Percentiles rank a stretch among this genome's conserved stretches.
Evolutionary conservation across 768 basidiomycete genomes (phyloP).

Genomic region (Lactarius vividus): DNA sequence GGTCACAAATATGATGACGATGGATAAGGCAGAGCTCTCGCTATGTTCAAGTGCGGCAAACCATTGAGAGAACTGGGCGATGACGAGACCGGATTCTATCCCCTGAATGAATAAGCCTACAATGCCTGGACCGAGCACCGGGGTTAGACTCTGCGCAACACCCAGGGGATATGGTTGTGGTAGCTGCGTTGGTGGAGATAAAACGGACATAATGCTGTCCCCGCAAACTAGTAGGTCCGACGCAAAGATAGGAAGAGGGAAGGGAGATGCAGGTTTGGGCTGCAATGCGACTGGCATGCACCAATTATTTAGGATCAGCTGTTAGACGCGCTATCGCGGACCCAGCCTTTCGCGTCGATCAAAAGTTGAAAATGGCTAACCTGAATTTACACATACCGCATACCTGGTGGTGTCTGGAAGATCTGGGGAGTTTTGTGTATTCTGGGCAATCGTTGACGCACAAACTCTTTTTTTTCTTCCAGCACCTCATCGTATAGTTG

Average conservation of each 20-base stretch:
- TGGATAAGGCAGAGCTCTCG: too few species aligned
- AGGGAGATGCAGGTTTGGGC: background rate
- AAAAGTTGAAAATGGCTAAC: too few species aligned
- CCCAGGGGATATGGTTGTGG: too few species aligned
- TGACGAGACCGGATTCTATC: too few species aligned
- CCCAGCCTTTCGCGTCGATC: too few species aligned
- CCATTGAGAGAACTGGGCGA: too few species aligned
- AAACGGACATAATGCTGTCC: slow-evolving; percentile 2
- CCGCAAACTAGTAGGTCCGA: background rate
- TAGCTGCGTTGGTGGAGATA: background rate
- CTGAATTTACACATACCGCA: too few species aligned
- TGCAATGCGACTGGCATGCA: background rate
- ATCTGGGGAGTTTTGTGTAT: background rate
- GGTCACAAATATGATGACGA: too few species aligned
- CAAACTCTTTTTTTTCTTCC: background rate
- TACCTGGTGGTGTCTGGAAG: background rate
- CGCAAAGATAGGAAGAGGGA: background rate
- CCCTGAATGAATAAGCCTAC: too few species aligned
- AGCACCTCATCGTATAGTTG: background rate
- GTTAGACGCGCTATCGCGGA: background rate
- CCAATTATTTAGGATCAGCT: background rate
- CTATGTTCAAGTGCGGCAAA: too few species aligned
- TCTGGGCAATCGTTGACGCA: background rate
- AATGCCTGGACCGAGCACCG: too few species aligned
- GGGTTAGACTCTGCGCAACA: too few species aligned